Percentiles rank a stretch among this genome's conserved stretches.
Conservation (phyloP, 805 yeast species). For the Hemisphaericaspora nanyangensis region DNA sequence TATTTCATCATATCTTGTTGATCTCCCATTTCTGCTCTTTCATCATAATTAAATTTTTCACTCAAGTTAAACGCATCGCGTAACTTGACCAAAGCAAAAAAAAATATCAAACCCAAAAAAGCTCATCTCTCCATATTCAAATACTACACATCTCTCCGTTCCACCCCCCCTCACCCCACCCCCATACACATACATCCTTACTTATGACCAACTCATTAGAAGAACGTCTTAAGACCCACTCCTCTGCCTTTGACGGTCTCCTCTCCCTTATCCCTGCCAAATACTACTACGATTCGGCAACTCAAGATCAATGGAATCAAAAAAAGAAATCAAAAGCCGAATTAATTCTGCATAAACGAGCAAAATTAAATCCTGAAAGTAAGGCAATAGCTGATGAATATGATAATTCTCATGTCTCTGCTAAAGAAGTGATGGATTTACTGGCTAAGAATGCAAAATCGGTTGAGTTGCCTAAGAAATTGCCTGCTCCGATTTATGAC, state of each 20-base stretch:
- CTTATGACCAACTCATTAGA: slow-evolving; percentile 57
- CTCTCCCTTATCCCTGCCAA: slow-evolving; percentile 91
- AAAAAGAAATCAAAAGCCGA: slow-evolving; percentile 73
- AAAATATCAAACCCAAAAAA: too few relatives aligned
- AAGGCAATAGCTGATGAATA: slow-evolving; percentile 42
- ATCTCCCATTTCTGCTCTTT: too few relatives aligned
- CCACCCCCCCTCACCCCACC: too few relatives aligned
- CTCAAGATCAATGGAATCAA: slow-evolving; percentile 86
- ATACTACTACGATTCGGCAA: slow-evolving; percentile 87
- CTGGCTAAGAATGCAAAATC: slow-evolving; percentile 53
- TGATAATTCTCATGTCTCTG: slow-evolving; percentile 42
- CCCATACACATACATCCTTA: too few relatives aligned
- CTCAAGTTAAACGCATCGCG: too few relatives aligned
- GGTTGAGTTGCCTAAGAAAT: slow-evolving; percentile 33
- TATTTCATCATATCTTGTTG: too few relatives aligned
- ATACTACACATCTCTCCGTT: too few relatives aligned
- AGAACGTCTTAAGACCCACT: slow-evolving; percentile 76
- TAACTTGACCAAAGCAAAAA: too few relatives aligned
- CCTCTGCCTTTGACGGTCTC: slow-evolving; percentile 82
- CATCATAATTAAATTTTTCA: too few relatives aligned
- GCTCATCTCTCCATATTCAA: too few relatives aligned
- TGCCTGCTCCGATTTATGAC: slow-evolving; percentile 9
- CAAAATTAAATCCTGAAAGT: slow-evolving; percentile 71
- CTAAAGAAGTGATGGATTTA: slow-evolving; percentile 56
- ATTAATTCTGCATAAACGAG: slow-evolving; percentile 53